Evolutionary conservation across 2,329 filamentous ascomycete genomes (phyloP).

Genomic region (Penicillium sp.): DNA sequence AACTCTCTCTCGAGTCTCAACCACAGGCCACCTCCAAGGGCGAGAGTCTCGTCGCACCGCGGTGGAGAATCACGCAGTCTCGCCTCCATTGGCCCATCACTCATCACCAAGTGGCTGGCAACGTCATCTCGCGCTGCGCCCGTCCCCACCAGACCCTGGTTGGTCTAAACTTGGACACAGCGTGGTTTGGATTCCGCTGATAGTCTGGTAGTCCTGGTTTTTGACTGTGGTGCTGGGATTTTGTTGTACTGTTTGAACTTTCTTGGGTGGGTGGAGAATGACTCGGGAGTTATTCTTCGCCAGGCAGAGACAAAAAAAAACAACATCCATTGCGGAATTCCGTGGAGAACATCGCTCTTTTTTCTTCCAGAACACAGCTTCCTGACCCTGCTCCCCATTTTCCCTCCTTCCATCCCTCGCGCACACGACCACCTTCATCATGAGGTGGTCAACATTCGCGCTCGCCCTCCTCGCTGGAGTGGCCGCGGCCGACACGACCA

Average conservation of each 20-base stretch:
- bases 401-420: constrained; percentile 1
- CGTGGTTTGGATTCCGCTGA: neutral
- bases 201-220: neutral
- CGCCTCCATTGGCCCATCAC: constrained; percentile 17
- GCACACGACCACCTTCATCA: constrained; percentile 6
- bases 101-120: neutral
- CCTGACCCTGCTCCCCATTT: neutral
- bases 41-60: neutral
- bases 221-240: too few species aligned
- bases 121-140: constrained; percentile 15
- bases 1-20: neutral
- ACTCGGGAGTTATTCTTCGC: neutral
- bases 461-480: constrained; percentile 19
- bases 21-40: neutral
- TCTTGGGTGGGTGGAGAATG: neutral
- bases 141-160: constrained; percentile 1
- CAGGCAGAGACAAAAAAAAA: neutral
- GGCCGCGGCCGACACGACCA: constrained; percentile 14
- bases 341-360: neutral
- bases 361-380: neutral
- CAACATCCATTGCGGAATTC: neutral
- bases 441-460: constrained; percentile 21
- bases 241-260: neutral
- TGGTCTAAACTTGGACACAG: neutral
- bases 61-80: neutral